phyloP scores from a whole-genome alignment of 768 basidiomycete species.

The Flagelloscypha sp. region DNA sequence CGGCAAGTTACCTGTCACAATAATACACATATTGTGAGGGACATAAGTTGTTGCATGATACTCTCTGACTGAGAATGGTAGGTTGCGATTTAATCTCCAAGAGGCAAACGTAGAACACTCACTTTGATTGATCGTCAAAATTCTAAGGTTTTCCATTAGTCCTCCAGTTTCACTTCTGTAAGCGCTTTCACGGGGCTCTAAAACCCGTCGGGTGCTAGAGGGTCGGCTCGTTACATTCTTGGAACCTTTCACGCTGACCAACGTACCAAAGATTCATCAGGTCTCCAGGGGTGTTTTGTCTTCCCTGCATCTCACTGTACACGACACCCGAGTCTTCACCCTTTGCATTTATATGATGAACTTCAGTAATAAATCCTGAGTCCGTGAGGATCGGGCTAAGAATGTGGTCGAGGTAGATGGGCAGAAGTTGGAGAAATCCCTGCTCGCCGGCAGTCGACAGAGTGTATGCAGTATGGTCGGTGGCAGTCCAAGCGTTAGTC shows the following conservation, averaged over 20 bases:
- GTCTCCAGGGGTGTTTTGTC: constrained; percentile 88
- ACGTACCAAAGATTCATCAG: constrained; percentile 79
- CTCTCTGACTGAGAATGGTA: constrained; percentile 56
- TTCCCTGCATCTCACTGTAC: constrained; percentile 94
- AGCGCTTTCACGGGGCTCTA: constrained; percentile 76
- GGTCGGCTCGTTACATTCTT: too few species aligned
- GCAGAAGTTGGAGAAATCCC: constrained; percentile 78
- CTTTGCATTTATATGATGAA: constrained; percentile 90
- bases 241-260: too few species aligned
- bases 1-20: constrained; percentile 82
- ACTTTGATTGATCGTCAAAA: constrained; percentile 87
- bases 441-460: constrained; percentile 92
- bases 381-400: constrained; percentile 92
- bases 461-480: constrained; percentile 91
- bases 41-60: constrained; percentile 89
- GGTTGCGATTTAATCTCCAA: constrained; percentile 3
- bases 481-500: constrained; percentile 97
- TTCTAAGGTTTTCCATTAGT: constrained; percentile 83
- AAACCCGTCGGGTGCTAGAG: constrained; percentile 62
- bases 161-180: constrained; percentile 98
- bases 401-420: constrained; percentile 93
- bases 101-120: constrained; percentile 13
- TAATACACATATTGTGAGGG: constrained; percentile 86
- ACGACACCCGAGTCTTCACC: constrained; percentile 94
- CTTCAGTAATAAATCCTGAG: constrained; percentile 74